phyloP scores from a whole-genome alignment of 768 basidiomycete genomes.

The Xerocomus brunneocitrinus region DNA sequence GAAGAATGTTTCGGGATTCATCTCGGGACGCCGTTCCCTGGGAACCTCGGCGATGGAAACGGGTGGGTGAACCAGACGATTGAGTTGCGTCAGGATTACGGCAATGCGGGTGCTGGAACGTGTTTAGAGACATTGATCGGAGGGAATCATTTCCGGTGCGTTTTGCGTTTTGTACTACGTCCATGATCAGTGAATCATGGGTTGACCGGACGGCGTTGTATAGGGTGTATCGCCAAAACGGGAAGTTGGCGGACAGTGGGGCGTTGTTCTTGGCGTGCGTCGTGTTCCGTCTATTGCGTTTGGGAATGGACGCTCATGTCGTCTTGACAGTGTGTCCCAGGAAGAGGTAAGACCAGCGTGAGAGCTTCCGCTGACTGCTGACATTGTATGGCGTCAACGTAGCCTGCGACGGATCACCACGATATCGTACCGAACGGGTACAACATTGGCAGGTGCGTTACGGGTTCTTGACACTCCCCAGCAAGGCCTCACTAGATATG shows the following conservation, averaged over 20 bases:
- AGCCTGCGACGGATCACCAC: conserved; percentile 35
- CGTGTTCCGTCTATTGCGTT: not conserved
- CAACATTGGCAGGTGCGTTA: conserved; percentile 40
- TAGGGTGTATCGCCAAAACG: conserved; percentile 56
- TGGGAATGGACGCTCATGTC: not conserved
- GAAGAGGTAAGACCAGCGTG: conserved; percentile 34
- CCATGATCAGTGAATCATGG: too few relatives aligned
- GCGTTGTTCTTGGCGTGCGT: conserved; percentile 59
- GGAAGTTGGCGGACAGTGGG: conserved; percentile 42
- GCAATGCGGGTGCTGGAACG: conserved; percentile 33
- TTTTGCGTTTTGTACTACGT: not conserved
- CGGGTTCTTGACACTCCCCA: not conserved
- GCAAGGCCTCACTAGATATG: not conserved
- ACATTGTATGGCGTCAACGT: not conserved
- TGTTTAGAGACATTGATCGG: conserved; percentile 44
- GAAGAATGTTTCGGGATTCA: conserved; percentile 38
- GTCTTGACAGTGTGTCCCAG: conserved; percentile 38
- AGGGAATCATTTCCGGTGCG: conserved; percentile 46
- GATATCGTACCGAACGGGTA: conserved; percentile 46
- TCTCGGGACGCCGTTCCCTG: conserved; percentile 34
- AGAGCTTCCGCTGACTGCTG: not conserved
- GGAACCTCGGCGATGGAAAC: conserved; percentile 47
- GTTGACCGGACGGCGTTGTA: not conserved
- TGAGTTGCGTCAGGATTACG: conserved; percentile 44
- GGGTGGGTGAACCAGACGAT: conserved; percentile 41